Base-by-base conservation (phyloP, 176 grass and related monocot species). In the Oryza nivara region DNA sequence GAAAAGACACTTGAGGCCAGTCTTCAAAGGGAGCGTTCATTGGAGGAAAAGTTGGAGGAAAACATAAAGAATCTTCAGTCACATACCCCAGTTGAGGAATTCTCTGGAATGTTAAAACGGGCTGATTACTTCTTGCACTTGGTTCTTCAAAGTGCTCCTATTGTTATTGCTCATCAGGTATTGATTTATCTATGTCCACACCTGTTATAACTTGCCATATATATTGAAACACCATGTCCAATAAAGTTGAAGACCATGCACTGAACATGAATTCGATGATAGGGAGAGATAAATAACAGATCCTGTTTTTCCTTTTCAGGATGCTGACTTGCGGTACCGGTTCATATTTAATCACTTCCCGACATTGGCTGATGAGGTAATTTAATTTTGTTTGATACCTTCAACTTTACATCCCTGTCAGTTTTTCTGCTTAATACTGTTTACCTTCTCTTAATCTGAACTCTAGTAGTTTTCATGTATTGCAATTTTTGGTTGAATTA, bases 271-370 rank as follows among this genome's bases (percentile, higher is more conserved):
- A 77, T 70, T 76, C 38, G 4, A 40, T 85, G 68, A 72, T 17
- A 77, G 19, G 30, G 65, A 72, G 40, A 48, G 23, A 46, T 89
- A 82, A 56, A 68, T 86, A 46, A 74, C 35, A 36, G 2, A 11
- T 84, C 32, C 35, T 60, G 7, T 48, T 40, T 66, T 81, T 68
- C 68, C 34, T 84, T 66, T 91, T 78, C 87, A 97, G 95, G 95
- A 97, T 86, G 73, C 78, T 70, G 91, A 97, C 3, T 90, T 97
- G 69, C 91, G 90, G 45, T 97, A 97, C 67, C 90, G 95, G 68
- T 97, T 97, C 90, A 97, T 97, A 84, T 97, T 93, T 82, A 97
- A 97, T 83, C 92, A 97, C 87, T 97, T 90, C 76, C 95, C 95
- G 32, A 84, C 92, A 82, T 92, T 97, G 67, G 95, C 71, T 68